These are phyloP conservation scores for Kodamaea nitidulidarum DNA, from an alignment of 805 yeast species.

Conservation along the genomic window DNA sequence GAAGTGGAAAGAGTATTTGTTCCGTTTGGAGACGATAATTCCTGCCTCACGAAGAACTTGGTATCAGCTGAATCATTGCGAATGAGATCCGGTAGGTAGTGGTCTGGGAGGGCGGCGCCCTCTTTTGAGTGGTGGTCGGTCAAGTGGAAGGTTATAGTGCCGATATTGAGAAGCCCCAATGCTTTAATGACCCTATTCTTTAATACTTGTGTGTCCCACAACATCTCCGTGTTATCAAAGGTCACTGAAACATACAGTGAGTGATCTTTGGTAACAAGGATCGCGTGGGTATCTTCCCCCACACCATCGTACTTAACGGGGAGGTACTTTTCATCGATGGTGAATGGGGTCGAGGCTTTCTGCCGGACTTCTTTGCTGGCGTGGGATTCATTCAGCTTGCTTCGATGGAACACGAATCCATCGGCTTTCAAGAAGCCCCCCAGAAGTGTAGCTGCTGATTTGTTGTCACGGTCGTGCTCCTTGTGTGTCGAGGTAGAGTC, in stretches of 20 bases:
- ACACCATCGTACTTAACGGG: slow-evolving; percentile 15
- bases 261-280: slow-evolving; percentile 67
- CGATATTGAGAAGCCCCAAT: slow-evolving; percentile 32
- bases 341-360: neutral
- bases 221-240: slow-evolving; percentile 14
- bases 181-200: slow-evolving; percentile 38
- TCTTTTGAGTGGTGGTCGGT: slow-evolving; percentile 64
- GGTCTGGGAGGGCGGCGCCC: slow-evolving; percentile 56
- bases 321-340: slow-evolving; percentile 23
- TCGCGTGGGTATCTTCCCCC: slow-evolving; percentile 19
- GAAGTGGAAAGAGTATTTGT: slow-evolving; percentile 40
- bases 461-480: neutral
- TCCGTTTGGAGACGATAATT: slow-evolving; percentile 29
- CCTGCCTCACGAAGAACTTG: slow-evolving; percentile 34
- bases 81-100: slow-evolving; percentile 36
- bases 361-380: neutral
- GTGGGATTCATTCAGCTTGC: neutral
- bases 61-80: slow-evolving; percentile 23
- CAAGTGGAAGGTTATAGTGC: slow-evolving; percentile 45
- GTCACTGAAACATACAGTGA: slow-evolving; percentile 49
- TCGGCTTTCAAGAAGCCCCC: neutral
- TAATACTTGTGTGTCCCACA: slow-evolving; percentile 20
- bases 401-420: neutral
- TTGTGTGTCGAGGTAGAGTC: too few relatives aligned
- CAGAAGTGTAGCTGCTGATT: neutral